Conservation (phyloP, 441 rosid genomes). For the Erodium trifolium region DNA sequence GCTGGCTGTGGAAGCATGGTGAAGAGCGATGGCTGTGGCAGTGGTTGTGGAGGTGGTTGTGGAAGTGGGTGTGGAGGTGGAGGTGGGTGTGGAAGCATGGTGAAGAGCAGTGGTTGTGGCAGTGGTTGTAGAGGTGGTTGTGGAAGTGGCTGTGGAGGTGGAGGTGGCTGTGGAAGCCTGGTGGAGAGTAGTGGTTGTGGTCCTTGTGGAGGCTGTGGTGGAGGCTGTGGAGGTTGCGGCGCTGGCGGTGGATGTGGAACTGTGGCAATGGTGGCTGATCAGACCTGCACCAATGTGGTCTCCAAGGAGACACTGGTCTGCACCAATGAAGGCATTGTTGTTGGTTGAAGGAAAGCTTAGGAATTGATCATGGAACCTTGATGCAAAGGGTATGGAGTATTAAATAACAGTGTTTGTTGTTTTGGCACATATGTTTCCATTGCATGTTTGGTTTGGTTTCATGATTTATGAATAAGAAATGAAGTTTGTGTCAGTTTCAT, state of each 20-base stretch:
- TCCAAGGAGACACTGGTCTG: constrained; percentile 14
- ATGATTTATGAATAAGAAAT: neutral
- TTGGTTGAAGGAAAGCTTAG: constrained; percentile 17
- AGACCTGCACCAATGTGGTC: constrained; percentile 11
- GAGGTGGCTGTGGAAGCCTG: neutral
- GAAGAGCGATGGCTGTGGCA: neutral
- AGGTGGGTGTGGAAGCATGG: neutral
- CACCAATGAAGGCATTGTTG: constrained; percentile 18
- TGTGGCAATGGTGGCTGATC: constrained; percentile 12
- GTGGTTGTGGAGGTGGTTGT: neutral
- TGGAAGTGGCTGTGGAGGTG: neutral
- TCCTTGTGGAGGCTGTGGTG: neutral
- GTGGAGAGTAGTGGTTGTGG: constrained; percentile 1
- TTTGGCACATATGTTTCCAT: neutral
- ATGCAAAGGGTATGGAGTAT: neutral
- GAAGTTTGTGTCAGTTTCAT: neutral
- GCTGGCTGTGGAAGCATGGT: neutral
- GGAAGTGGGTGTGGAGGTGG: neutral
- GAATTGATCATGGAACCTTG: constrained; percentile 1
- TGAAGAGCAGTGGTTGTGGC: neutral
- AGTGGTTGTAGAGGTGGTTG: neutral
- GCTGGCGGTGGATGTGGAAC: neutral
- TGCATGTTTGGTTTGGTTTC: neutral
- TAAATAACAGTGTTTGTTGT: neutral
- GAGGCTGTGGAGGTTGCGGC: neutral